Evolutionary conservation across 2,329 filamentous ascomycete species (phyloP).

Genomic region (Lecanosticta acicola): DNA sequence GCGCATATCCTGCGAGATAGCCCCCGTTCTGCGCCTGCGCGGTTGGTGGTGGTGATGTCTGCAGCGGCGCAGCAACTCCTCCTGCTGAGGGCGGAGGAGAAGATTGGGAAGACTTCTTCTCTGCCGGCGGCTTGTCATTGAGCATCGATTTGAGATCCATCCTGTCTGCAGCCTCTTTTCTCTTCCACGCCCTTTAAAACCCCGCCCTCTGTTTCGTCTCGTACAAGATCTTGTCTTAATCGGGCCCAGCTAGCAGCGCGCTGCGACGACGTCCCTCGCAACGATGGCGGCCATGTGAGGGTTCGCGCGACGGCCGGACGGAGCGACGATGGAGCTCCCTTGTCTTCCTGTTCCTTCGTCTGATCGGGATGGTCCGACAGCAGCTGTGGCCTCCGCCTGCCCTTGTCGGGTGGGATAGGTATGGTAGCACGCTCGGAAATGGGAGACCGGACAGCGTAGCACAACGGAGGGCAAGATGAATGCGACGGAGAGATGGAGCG

Average conservation of each 20-base stretch:
- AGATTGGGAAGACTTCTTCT: conserved; percentile 19
- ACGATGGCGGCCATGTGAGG: neutral
- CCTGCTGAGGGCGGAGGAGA: conserved; percentile 6
- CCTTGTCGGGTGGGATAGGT: too few species aligned
- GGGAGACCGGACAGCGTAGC: too few species aligned
- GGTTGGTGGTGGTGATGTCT: conserved; percentile 10
- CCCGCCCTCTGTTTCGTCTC: neutral
- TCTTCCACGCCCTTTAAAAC: neutral
- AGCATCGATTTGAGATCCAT: conserved; percentile 33
- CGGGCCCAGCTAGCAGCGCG: neutral
- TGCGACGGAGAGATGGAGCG: neutral
- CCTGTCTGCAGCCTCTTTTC: neutral
- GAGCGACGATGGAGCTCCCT: neutral
- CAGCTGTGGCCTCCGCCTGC: too few species aligned
- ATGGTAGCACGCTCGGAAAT: too few species aligned
- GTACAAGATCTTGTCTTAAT: neutral
- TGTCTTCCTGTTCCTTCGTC: neutral
- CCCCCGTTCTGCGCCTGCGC: conserved; percentile 11
- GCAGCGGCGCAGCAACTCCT: conserved; percentile 13
- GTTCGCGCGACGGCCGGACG: conserved; percentile 1
- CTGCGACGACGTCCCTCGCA: neutral
- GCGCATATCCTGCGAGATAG: conserved; percentile 12
- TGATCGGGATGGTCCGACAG: too few species aligned
- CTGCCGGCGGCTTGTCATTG: conserved; percentile 27
- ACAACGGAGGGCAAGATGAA: too few species aligned